Evolutionary conservation across 2,329 filamentous ascomycete species (phyloP).

Genomic region (Phyllachora maydis): DNA sequence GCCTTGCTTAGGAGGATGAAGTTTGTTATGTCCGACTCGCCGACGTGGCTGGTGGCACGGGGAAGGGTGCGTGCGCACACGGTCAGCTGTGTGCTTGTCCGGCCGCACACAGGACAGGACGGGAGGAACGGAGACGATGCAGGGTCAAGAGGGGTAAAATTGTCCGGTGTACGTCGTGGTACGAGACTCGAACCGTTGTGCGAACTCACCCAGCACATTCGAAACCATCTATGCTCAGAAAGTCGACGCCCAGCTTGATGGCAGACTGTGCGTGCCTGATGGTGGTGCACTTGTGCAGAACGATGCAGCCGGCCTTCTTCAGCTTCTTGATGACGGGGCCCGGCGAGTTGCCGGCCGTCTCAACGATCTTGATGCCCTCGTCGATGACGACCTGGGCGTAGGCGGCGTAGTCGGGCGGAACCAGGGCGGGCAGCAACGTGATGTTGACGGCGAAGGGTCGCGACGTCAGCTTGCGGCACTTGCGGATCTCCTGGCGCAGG

Average conservation of each 20-base stretch:
- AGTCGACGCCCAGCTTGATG: constrained; percentile 87
- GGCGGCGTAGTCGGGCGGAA: constrained; percentile 77
- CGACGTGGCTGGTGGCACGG: constrained; percentile 53
- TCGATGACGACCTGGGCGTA: constrained; percentile 89
- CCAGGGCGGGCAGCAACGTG: constrained; percentile 75
- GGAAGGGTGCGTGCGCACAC: too few relatives aligned
- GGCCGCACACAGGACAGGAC: too few relatives aligned
- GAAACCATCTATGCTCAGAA: constrained; percentile 91
- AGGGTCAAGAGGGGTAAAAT: constrained; percentile 1
- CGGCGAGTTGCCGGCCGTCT: constrained; percentile 38
- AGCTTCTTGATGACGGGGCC: constrained; percentile 79
- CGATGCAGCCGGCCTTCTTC: constrained; percentile 56
- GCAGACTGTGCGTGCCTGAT: constrained; percentile 85
- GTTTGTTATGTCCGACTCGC: constrained; percentile 75
- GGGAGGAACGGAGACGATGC: not conserved
- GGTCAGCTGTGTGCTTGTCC: too few relatives aligned
- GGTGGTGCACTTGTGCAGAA: constrained; percentile 95
- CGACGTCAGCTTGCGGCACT: constrained; percentile 59
- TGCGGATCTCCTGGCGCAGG: constrained; percentile 80
- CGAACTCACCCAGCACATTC: constrained; percentile 65
- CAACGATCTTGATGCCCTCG: constrained; percentile 77
- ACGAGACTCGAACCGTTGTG: too few relatives aligned
- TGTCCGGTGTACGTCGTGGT: too few relatives aligned
- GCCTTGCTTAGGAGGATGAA: constrained; percentile 75
- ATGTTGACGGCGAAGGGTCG: constrained; percentile 86